Evolutionary conservation across 768 basidiomycete species (phyloP), one percentile per base, ranked within the genome.

Genomic region (Hysterangium stoloniferum): DNA sequence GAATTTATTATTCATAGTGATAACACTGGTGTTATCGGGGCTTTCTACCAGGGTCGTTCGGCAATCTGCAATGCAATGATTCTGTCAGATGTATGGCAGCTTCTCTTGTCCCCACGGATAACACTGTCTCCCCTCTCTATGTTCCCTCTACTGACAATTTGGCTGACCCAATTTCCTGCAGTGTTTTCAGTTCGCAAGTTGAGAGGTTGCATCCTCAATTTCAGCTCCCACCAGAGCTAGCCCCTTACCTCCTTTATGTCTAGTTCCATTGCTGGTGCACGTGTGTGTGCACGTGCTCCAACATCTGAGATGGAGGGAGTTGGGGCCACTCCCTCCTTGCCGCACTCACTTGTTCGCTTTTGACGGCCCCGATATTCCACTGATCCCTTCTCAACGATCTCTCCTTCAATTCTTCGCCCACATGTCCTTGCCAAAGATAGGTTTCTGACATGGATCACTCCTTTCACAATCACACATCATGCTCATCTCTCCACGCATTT

Each of bases 11-110:
- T 54, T 9, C 53, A 44, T 48, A 9, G 24, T 4, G 53, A 54
- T 38, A 54, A 54, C 52, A 36, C 22, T 5, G 53, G 53, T 15
- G 6, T 31, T 15, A 43, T 54, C 22, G 38, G 49, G 7, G 52
- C 53, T 7, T 29, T 17, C 34, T 13, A 15, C 8, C 22, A 37
- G 12, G 33, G 49, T 17, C 35, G 36, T 8, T 33, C 12, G 20
- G 19, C 8, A 17, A 36, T 25, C 6, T 22, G 49, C 15, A 24
- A 28, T 12, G 11, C 31, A 47, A 47, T 32, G 27, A 31, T 12
- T 27, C 33, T 9, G 9, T 47, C 13, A 25, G 45, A 32, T 32
- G 45, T 32, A 47, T 47, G 45, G 7, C 28, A 7, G 9, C 15
- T 13, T 13, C 33, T 22, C 15, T 13, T 12, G 28, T 13, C 31